These are phyloP conservation scores for Cerrena zonata DNA, from an alignment of 1,284 basidiomycete species.

Conservation along the genomic window DNA sequence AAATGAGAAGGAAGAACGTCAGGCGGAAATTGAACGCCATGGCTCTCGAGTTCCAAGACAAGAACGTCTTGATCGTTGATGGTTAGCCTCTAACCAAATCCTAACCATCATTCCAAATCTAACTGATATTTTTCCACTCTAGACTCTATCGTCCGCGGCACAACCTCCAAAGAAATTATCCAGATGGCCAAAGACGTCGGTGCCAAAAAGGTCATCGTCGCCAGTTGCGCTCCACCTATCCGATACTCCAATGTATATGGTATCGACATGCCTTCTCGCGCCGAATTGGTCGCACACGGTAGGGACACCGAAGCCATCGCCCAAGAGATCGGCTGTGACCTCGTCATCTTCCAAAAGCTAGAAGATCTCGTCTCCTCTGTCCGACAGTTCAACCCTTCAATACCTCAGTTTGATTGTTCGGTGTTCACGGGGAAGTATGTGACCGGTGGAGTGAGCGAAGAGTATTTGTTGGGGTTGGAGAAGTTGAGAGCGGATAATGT, in stretches of 20 bases:
- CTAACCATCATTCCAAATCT: not conserved
- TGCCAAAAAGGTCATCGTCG: slow-evolving; percentile 94
- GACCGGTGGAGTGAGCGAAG: slow-evolving; percentile 89
- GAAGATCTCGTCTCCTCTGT: slow-evolving; percentile 87
- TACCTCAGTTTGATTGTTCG: slow-evolving; percentile 88
- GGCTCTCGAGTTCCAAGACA: slow-evolving; percentile 94
- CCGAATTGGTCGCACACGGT: slow-evolving; percentile 88
- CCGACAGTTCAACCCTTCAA: slow-evolving; percentile 76
- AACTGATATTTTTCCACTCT: slow-evolving; percentile 4
- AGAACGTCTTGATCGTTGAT: slow-evolving; percentile 94
- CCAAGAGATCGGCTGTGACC: slow-evolving; percentile 85
- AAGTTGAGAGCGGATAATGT: slow-evolving; percentile 79
- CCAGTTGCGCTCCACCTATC: slow-evolving; percentile 95
- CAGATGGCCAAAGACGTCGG: slow-evolving; percentile 99
- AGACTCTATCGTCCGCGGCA: slow-evolving; percentile 98
- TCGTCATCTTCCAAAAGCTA: slow-evolving; percentile 97
- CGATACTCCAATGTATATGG: slow-evolving; percentile 96
- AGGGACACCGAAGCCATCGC: slow-evolving; percentile 78
- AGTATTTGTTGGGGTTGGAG: slow-evolving; percentile 78
- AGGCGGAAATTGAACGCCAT: slow-evolving; percentile 96
- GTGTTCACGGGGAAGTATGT: slow-evolving; percentile 97
- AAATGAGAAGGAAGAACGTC: slow-evolving; percentile 91
- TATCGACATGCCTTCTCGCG: slow-evolving; percentile 97
- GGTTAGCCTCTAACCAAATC: slow-evolving; percentile 47
- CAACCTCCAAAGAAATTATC: slow-evolving; percentile 97